Evolutionary conservation across 495 filamentous ascomycete genomes (phyloP).

Genomic region (Aspergillus asperescens): DNA sequence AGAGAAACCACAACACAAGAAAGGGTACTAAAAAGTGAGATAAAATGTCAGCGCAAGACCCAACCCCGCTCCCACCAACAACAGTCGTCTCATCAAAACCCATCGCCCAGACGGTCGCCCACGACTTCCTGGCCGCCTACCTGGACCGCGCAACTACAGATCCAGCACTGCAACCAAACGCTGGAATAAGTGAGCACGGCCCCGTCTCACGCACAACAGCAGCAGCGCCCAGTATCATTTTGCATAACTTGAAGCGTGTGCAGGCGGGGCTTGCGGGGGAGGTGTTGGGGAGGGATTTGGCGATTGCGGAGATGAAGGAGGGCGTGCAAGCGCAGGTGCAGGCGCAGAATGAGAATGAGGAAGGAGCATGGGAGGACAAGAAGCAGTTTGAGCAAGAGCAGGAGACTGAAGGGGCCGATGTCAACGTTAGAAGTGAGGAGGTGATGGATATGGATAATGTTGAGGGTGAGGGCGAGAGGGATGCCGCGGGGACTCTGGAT

Average conservation of each 20-base stretch:
- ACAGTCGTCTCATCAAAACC: constrained; percentile 37
- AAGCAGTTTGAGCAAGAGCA: constrained; percentile 43
- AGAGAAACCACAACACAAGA: not conserved
- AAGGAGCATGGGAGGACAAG: constrained; percentile 48
- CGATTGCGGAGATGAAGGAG: constrained; percentile 36
- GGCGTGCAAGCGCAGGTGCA: constrained; percentile 28
- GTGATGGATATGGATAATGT: constrained; percentile 27
- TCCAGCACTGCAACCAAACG: constrained; percentile 63
- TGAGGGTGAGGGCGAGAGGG: constrained; percentile 23
- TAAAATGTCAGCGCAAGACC: constrained; percentile 40
- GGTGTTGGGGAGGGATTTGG: constrained; percentile 45
- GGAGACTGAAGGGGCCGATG: constrained; percentile 17
- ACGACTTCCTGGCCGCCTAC: constrained; percentile 53
- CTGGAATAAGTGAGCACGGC: constrained; percentile 55
- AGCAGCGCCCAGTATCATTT: constrained; percentile 48
- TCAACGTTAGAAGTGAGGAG: constrained; percentile 12
- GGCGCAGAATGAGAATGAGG: constrained; percentile 12
- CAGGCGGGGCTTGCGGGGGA: constrained; percentile 60
- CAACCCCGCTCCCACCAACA: constrained; percentile 44
- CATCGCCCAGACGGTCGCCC: constrained; percentile 49
- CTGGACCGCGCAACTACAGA: constrained; percentile 48
- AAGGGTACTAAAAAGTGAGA: too few species aligned
- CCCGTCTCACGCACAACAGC: constrained; percentile 51
- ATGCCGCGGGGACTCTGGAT: constrained; percentile 25
- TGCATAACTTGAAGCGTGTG: constrained; percentile 62